Base-by-base conservation (phyloP, 2,329 filamentous ascomycete species). In the Epichloe sp. region DNA sequence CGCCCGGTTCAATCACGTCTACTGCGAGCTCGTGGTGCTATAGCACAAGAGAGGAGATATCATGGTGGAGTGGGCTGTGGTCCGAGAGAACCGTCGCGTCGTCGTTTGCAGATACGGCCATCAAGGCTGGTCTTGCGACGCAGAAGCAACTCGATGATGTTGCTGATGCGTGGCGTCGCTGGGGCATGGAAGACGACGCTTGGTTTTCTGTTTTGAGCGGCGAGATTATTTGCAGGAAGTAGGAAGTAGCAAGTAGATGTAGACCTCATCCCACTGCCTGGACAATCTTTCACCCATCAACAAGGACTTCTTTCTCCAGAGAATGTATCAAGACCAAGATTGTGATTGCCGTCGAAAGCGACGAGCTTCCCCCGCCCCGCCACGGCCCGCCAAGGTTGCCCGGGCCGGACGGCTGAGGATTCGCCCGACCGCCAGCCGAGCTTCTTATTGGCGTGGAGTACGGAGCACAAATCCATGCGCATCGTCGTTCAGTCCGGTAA, bases 21-120 rank as follows among this genome's bases (percentile, higher is more conserved):
- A 52, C 54, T n/a, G 53, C 55, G 10, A 57, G 52, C 48, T 54
- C 53, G 4, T 60, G 58, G 58, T 60, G 58, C 52, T 60, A 56
- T 44, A 56, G 49, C 53, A 55, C 56, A 4, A 23, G 45, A 15
- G 55, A 55, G 12, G 56, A 60, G 46, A 26, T 57, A 17, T 47
- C 44, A 0, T 60, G 55, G 55, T 60, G 57, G 58, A 56, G 57
- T 21, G 58, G 55, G 1, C 26, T 57, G 36, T 58, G 56, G 57
- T 53, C 57, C 2, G 55, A 57, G 54, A 48, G 56, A 14, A 56
- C 52, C 10, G 51, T 58, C 35, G 56, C 55, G 1, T 53, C 51
- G 3, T 50, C 48, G 0, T 53, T 53, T 37, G 51, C 51, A 5
- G 48, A 53, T 17, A 44, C 48, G 5, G 48, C 51, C 15, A 23